Conservation (phyloP, 495 filamentous ascomycete genomes). For the Cenococcum geophilum region DNA sequence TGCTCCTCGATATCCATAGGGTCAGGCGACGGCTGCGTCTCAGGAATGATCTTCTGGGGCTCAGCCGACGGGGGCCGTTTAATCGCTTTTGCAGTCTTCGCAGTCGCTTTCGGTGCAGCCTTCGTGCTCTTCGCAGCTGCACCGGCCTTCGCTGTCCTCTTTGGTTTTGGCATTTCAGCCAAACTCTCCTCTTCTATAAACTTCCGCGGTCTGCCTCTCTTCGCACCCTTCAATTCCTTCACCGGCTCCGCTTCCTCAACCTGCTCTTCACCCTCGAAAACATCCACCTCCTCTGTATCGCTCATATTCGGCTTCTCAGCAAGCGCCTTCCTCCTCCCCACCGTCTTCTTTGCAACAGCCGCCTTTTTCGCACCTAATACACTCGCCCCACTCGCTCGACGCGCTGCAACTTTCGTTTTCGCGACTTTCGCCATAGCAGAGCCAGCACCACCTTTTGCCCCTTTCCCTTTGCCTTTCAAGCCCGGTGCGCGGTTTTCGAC, state of each 20-base stretch:
- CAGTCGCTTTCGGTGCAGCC: slow-evolving; percentile 11
- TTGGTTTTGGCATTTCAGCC: background rate
- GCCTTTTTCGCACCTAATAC: slow-evolving; percentile 24
- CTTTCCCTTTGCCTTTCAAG: slow-evolving; percentile 23
- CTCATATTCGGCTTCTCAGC: slow-evolving; percentile 47
- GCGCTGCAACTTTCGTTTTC: slow-evolving; percentile 24
- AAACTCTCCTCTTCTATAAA: background rate
- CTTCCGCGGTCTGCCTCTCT: slow-evolving; percentile 6
- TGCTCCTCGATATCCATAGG: slow-evolving; percentile 38
- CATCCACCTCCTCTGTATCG: slow-evolving; percentile 50
- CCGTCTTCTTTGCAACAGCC: slow-evolving; percentile 32
- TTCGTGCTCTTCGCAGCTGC: slow-evolving; percentile 1
- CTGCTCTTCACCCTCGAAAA: slow-evolving; percentile 41
- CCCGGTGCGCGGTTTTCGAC: slow-evolving; percentile 31
- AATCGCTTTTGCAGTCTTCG: slow-evolving; percentile 7
- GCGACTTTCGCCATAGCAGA: slow-evolving; percentile 16
- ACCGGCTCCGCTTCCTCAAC: slow-evolving; percentile 13
- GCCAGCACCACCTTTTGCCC: slow-evolving; percentile 22
- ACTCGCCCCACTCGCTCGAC: slow-evolving; percentile 29
- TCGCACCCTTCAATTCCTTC: background rate
- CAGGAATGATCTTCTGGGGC: slow-evolving; percentile 37
- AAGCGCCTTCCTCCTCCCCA: slow-evolving; percentile 42
- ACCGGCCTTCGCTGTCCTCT: background rate
- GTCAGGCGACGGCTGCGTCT: slow-evolving; percentile 43
- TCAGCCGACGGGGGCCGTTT: slow-evolving; percentile 25